Evolutionary conservation across 2,329 filamentous ascomycete species (phyloP).

Genomic region (Aureobasidium sp.): DNA sequence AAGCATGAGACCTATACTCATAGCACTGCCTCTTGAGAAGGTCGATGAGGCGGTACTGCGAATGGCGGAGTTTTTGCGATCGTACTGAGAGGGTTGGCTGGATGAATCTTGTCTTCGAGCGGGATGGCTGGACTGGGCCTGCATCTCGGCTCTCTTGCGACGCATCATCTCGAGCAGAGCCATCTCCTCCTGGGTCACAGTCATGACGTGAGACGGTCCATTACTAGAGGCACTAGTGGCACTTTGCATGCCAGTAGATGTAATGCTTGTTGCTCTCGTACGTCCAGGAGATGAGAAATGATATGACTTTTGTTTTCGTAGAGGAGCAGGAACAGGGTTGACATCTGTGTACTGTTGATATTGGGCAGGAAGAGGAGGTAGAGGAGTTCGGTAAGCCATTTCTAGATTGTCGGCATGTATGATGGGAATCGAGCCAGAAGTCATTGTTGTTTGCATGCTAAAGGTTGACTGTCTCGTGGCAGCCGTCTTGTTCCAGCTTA

Average conservation of each 20-base stretch:
- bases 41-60: conserved; percentile 8
- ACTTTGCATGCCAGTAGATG: conserved; percentile 12
- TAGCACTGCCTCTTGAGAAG: conserved; percentile 2
- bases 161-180: conserved; percentile 44
- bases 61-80: not conserved
- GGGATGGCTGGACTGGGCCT: not conserved
- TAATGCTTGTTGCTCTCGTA: not conserved
- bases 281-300: conserved; percentile 2
- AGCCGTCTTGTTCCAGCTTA: conserved; percentile 1
- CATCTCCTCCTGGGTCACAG: conserved; percentile 45
- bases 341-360: not conserved
- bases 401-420: conserved; percentile 16
- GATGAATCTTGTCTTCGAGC: not conserved
- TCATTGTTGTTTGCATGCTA: conserved; percentile 21
- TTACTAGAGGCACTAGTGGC: conserved; percentile 13
- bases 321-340: not conserved
- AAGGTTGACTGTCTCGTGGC: conserved; percentile 15
- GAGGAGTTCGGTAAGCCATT: conserved; percentile 16
- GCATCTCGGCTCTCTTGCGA: conserved; percentile 35
- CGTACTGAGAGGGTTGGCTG: not conserved
- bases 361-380: conserved; percentile 15
- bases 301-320: conserved; percentile 5
- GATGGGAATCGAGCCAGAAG: conserved; percentile 25
- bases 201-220: conserved; percentile 29
- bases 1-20: conserved; percentile 9